Evolutionary conservation across 2,329 filamentous ascomycete genomes (phyloP).

Genomic region (Sarocladiaceae sp.): DNA sequence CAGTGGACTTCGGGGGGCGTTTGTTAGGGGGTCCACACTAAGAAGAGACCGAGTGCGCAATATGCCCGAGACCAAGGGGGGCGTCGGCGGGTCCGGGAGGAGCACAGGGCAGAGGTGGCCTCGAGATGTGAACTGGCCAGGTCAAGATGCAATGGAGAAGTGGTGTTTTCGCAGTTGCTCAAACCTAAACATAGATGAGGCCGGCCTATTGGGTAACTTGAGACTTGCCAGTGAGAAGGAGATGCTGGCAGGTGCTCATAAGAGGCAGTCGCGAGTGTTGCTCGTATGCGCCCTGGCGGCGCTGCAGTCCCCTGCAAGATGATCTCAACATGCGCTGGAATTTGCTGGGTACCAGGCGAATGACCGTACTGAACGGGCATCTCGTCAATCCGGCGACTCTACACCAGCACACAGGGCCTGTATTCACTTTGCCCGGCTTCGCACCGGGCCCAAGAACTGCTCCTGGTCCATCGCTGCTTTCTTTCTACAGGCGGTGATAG

Average conservation of each 20-base stretch:
- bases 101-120: background rate
- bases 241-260: background rate
- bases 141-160: background rate
- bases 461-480: too few species aligned
- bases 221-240: too few species aligned
- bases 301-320: background rate
- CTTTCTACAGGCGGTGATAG: too few species aligned
- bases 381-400: background rate
- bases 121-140: background rate
- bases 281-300: too few species aligned
- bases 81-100: constrained; percentile 8
- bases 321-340: background rate
- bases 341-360: background rate
- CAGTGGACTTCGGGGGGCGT: background rate
- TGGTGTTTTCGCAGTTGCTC: too few species aligned
- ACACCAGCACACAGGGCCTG: background rate
- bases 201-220: too few species aligned
- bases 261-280: too few species aligned
- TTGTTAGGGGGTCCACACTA: background rate
- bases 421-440: background rate
- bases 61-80: constrained; percentile 9
- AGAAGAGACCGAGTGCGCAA: background rate
- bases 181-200: too few species aligned
- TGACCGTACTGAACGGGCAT: background rate
- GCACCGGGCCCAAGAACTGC: too few species aligned